Conservation (phyloP, 2,329 filamentous ascomycete genomes). For the Ascosphaera pollenicola region DNA sequence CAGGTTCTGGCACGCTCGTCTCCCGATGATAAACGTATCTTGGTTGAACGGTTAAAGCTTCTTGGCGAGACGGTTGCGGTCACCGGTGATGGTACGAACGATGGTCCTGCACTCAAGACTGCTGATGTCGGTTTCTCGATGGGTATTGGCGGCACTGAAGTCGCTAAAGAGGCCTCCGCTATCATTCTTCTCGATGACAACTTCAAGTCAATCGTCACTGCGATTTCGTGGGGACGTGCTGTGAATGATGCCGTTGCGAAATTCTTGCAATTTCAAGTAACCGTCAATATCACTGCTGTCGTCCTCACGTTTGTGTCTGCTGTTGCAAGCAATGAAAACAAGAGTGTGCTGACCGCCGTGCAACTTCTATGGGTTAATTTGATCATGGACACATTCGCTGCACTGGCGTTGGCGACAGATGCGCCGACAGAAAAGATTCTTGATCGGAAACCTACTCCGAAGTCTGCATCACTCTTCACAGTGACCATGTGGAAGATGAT, state of each 20-base stretch:
- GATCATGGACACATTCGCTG: conserved; percentile 93
- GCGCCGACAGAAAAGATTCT: conserved; percentile 66
- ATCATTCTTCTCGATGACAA: conserved; percentile 48
- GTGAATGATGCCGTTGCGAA: conserved; percentile 48
- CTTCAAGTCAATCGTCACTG: conserved; percentile 41
- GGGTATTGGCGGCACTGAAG: conserved; percentile 44
- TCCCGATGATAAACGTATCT: conserved; percentile 43
- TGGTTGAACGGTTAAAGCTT: conserved; percentile 38
- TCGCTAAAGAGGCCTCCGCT: conserved; percentile 46
- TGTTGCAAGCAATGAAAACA: conserved; percentile 44
- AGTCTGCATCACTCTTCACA: conserved; percentile 57
- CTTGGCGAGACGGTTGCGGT: conserved; percentile 39
- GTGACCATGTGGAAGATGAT: conserved; percentile 99
- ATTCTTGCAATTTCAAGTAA: conserved; percentile 40
- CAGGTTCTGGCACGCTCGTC: conserved; percentile 44
- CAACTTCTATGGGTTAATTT: conserved; percentile 92
- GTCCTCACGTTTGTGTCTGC: conserved; percentile 71
- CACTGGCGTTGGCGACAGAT: conserved; percentile 71
- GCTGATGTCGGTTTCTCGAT: conserved; percentile 48
- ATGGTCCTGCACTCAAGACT: conserved; percentile 41
- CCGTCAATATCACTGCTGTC: conserved; percentile 82
- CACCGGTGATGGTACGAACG: conserved; percentile 46
- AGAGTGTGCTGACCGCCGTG: conserved; percentile 64
- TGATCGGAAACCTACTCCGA: conserved; percentile 56
- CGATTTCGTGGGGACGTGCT: conserved; percentile 44